Percentiles rank a stretch among this genome's conserved stretches.
Evolutionary conservation across 1,284 basidiomycete species (phyloP).

Genomic region (Exobasidium rhododendri): DNA sequence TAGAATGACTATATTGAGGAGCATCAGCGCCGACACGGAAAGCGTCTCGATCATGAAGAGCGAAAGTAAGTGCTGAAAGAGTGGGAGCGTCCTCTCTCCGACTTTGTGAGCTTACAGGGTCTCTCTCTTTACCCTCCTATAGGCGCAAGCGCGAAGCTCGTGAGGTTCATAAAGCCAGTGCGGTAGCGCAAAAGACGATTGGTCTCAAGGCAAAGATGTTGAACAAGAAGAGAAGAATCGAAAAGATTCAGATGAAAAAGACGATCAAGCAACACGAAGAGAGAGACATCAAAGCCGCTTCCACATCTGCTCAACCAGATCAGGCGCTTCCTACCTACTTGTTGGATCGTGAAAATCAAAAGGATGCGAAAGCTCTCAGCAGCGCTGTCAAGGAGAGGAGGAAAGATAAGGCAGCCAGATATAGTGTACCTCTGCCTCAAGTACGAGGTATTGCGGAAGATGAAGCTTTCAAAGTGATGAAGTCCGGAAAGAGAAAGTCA

Average conservation of each 20-base stretch:
- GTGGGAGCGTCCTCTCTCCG: constrained; percentile 7
- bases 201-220: constrained; percentile 97
- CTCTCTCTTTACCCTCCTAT: constrained; percentile 15
- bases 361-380: constrained; percentile 95
- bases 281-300: constrained; percentile 72
- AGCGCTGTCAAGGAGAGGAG: constrained; percentile 97
- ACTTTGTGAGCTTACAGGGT: not conserved
- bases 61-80: constrained; percentile 24
- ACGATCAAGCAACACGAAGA: constrained; percentile 98
- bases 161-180: constrained; percentile 80
- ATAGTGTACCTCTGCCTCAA: constrained; percentile 91
- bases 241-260: constrained; percentile 99
- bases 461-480: constrained; percentile 99
- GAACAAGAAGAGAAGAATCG: constrained; percentile 89
- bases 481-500: constrained; percentile 93
- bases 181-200: constrained; percentile 85
- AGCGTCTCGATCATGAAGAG: constrained; percentile 54
- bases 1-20: constrained; percentile 59
- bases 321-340: constrained; percentile 68
- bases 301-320: constrained; percentile 47
- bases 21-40: constrained; percentile 54
- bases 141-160: constrained; percentile 85
- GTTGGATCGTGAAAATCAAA: constrained; percentile 93
- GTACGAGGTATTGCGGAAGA: constrained; percentile 98
- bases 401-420: constrained; percentile 98